Evolutionary conservation across 2,329 filamentous ascomycete species (phyloP), one percentile per base, ranked within the genome.

Genomic region (Hymenoscyphus occultus): DNA sequence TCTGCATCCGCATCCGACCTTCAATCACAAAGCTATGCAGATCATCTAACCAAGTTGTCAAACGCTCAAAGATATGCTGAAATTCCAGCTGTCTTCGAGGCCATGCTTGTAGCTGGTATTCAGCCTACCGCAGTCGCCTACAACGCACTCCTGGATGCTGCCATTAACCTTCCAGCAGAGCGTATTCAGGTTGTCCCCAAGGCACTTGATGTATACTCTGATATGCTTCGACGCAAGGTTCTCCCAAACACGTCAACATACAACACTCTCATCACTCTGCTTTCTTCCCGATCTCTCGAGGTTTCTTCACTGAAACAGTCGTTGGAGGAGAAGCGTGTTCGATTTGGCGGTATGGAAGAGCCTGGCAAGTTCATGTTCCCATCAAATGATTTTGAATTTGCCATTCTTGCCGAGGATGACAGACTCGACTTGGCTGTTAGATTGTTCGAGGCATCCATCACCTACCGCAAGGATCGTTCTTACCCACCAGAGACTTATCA

Each of bases 141-240:
- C 83, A 97, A 97, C 76, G 91, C 92, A 60, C 83, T 99, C 56
- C 81, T 99, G 56, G 84, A 89, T 72, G 92, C 95, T 5, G 93
- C 93, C 14, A 92, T 97, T 67, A 85, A 92, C 71, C 84, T 97
- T 19, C 91, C 93, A 7, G 82, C 83, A 31, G 89, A 91, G 76
- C 90, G 89, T 77, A 90, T 90, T 62, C 90, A 96, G 79, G 87
- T 95, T 61, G 91, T 96, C 14, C 90, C 92, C 67, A 96, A 96
- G 80, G 93, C 92, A 5, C 84, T 98, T 61, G 93, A 97, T 79
- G 91, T 99, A 61, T 99, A 98, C 77, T 90, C 93, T 16, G 93
- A 98, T 76, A 98, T 99, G 95, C 87, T 97, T 71, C 88, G 90
- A 70, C 90, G 93, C 69, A 90, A 89, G 71, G 89, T 98, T 31